A percentile compares a stretch with the other conserved stretches of the same genome.
Conservation (phyloP, 495 filamentous ascomycete species). For the Oleoguttula mirabilis region DNA sequence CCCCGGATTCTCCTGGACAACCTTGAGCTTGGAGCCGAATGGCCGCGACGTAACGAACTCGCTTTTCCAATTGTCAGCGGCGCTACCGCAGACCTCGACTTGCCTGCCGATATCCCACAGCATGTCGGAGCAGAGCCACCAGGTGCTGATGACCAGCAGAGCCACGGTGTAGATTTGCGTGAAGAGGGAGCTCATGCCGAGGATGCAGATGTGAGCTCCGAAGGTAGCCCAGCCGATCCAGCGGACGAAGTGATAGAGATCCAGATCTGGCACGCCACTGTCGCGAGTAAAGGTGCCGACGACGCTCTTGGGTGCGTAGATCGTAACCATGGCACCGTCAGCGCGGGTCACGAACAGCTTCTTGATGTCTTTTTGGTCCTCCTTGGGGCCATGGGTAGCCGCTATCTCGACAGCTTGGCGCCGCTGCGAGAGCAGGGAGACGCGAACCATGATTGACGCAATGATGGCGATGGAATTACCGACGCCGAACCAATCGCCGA, state of each 20-base stretch:
- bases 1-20: not conserved
- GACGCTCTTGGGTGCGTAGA: not conserved
- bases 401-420: not conserved
- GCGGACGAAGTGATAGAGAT: not conserved
- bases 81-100: not conserved
- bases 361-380: not conserved
- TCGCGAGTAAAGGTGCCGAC: not conserved
- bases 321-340: not conserved
- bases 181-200: not conserved
- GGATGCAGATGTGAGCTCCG: not conserved
- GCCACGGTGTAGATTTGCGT: conserved; percentile 1
- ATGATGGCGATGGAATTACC: not conserved
- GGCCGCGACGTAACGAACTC: not conserved
- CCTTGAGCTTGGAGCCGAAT: not conserved
- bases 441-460: not conserved
- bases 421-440: not conserved
- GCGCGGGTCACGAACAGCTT: not conserved
- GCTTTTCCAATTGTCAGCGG: not conserved
- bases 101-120: not conserved
- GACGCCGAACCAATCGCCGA: not conserved
- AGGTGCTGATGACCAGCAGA: not conserved
- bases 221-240: not conserved
- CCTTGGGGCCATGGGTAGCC: not conserved
- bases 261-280: not conserved
- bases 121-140: not conserved